Percentiles rank a stretch among this genome's conserved stretches.
Conservation (phyloP, 306 rosid species). For the Vigna mungo region DNA sequence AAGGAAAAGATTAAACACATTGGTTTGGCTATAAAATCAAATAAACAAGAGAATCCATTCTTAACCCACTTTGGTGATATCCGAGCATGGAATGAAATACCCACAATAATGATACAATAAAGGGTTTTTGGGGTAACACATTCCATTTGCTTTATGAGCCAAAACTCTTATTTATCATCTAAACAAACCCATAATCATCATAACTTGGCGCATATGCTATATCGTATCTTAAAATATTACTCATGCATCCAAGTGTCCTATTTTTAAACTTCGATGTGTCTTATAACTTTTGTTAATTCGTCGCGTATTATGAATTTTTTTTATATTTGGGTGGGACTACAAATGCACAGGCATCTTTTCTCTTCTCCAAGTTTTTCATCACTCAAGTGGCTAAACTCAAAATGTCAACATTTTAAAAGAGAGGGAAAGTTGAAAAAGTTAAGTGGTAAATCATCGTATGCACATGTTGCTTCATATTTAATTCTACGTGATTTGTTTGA, state of each 20-base stretch:
- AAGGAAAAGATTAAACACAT: slow-evolving; percentile 16
- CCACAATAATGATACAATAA: slow-evolving; percentile 22
- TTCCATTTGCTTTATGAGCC: slow-evolving; percentile 39
- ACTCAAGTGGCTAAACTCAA: slow-evolving; percentile 51
- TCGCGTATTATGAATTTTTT: slow-evolving; percentile 12
- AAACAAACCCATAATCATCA: slow-evolving; percentile 36
- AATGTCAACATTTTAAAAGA: slow-evolving; percentile 47
- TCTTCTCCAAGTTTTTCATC: slow-evolving; percentile 50
- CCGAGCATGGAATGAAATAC: slow-evolving; percentile 46
- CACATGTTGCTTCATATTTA: slow-evolving; percentile 45
- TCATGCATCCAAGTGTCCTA: slow-evolving; percentile 36
- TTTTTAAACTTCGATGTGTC: slow-evolving; percentile 22
- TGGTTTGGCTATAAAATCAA: slow-evolving; percentile 39
- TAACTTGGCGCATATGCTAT: slow-evolving; percentile 32
- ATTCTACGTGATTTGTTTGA: slow-evolving; percentile 36
- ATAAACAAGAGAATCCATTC: slow-evolving; percentile 49
- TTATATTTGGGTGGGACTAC: slow-evolving; percentile 44
- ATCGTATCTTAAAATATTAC: slow-evolving; percentile 22
- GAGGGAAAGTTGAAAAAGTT: slow-evolving; percentile 39
- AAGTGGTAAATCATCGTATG: slow-evolving; percentile 44
- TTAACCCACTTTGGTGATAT: slow-evolving; percentile 49
- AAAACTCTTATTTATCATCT: slow-evolving; percentile 38
- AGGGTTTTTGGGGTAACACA: slow-evolving; percentile 40
- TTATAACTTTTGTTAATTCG: slow-evolving; percentile 30
- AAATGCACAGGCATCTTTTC: slow-evolving; percentile 42